Conservation (phyloP, 805 yeast species). For the Candida piceae region DNA sequence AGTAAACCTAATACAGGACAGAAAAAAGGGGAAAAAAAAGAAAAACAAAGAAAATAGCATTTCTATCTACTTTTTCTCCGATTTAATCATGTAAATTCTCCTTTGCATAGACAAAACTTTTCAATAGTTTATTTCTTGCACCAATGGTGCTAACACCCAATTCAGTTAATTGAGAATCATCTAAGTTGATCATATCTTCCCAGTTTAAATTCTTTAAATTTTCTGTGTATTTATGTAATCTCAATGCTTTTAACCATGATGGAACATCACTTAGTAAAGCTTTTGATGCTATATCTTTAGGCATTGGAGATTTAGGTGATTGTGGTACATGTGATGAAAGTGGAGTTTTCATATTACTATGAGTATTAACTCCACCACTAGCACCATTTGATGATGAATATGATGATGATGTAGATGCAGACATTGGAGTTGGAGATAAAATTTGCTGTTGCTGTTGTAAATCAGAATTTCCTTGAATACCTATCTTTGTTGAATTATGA, state of each 20-base stretch:
- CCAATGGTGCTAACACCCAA: slow-evolving; percentile 93
- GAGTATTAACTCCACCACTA: slow-evolving; percentile 7
- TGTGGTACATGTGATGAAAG: slow-evolving; percentile 5
- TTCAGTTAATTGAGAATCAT: slow-evolving; percentile 63
- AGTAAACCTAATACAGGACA: neutral
- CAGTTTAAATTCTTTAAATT: slow-evolving; percentile 71
- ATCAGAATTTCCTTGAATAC: too few relatives aligned
- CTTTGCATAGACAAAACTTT: slow-evolving; percentile 83
- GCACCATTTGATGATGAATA: too few relatives aligned
- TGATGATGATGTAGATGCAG: slow-evolving; percentile 8
- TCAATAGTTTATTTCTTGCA: slow-evolving; percentile 87
- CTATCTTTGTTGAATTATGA: neutral
- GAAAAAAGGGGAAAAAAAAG: neutral
- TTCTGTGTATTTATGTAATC: slow-evolving; percentile 92
- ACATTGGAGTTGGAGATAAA: slow-evolving; percentile 14
- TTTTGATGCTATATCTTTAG: slow-evolving; percentile 46
- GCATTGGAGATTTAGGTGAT: slow-evolving; percentile 37
- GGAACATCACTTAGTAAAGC: slow-evolving; percentile 73
- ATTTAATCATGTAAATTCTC: slow-evolving; percentile 33
- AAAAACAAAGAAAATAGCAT: neutral
- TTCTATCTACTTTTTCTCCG: neutral
- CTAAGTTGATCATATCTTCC: slow-evolving; percentile 69
- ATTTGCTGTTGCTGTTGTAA: slow-evolving; percentile 3
- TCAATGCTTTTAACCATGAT: slow-evolving; percentile 82
- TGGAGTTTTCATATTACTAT: slow-evolving; percentile 5